Base-by-base conservation (phyloP, 2,329 filamentous ascomycete species). In the Venturia carpophila region DNA sequence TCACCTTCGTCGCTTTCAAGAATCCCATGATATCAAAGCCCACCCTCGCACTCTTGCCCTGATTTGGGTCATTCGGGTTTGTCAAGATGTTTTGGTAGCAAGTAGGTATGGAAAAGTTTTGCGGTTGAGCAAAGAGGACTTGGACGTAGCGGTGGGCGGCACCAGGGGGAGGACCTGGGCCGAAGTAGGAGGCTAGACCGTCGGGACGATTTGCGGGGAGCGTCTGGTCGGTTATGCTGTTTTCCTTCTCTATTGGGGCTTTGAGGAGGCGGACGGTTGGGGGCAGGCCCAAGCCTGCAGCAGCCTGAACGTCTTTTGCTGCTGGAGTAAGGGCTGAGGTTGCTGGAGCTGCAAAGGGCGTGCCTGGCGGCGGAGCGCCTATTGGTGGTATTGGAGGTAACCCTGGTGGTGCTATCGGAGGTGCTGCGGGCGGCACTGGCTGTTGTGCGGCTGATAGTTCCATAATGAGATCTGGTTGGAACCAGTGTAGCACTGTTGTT, bases 401-500 rank as follows among this genome's bases (percentile, higher is more conserved):
- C 37, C 52, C 52, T 37, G 30, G 52, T 7, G 52, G 30, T 21
- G 13, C 30, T 37, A 37, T 27, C 27, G 37, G 60, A 21, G 39
- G 39, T 4, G 13, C 39, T 27, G 19, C 39, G 17, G 60, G 39
- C 9, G 60, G 52, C 1, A 27, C 52, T 58, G 45, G 34, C 41
- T 47, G 37, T 34, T 34, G 41, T 63, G 21, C 56, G 13, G 52
- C 24, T 42, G 64, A 17, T 34, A 10, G 24, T 39, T 60, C 55
- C 45, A 62, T 49, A 15, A 60, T 47, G 19, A 66, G 47, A 37
- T 66, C 63, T 9, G 65, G 65, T 56, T 66, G 65, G 64, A 65
- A 66, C 65, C 65, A 66, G 65, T 66, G 65, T 21, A 66, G 56
- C 13, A 66, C 62, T 42, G 65, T 66, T 34, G 65, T 66, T 30